Percentiles rank a stretch among this genome's conserved stretches.
phyloP scores from a whole-genome alignment of 2,329 filamentous ascomycete species.

The Colletotrichum navitas region DNA sequence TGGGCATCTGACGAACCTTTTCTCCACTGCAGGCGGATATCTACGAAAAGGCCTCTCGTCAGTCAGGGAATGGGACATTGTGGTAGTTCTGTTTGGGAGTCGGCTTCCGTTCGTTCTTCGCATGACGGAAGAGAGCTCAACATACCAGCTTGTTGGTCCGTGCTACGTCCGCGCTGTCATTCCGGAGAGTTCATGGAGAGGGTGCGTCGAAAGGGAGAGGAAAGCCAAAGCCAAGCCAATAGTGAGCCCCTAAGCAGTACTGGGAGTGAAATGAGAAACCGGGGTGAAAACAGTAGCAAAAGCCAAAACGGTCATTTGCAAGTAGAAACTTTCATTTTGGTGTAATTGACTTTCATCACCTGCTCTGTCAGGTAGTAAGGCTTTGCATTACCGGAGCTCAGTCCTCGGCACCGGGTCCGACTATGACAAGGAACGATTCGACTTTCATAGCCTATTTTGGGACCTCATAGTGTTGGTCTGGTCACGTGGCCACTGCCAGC shows the following conservation, averaged over 20 bases:
- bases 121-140: not conserved
- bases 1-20: not conserved
- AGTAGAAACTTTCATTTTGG: not conserved
- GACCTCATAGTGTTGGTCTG: too few species aligned
- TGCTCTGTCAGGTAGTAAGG: too few species aligned
- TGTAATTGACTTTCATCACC: not conserved
- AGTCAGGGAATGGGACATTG: not conserved
- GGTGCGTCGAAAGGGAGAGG: not conserved
- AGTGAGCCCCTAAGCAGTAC: too few species aligned
- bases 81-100: conserved; percentile 6
- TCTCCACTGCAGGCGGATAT: not conserved
- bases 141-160: not conserved
- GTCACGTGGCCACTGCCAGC: too few species aligned
- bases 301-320: not conserved
- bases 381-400: too few species aligned
- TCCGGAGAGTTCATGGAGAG: conserved; percentile 5
- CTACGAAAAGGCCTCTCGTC: not conserved
- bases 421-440: too few species aligned
- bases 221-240: not conserved
- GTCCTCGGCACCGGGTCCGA: too few species aligned
- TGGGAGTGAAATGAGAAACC: not conserved
- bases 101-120: conserved; percentile 10
- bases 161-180: conserved; percentile 5
- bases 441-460: too few species aligned
- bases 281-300: not conserved